Conservation (phyloP, 2,329 filamentous ascomycete species). For the Davidsoniella eucalypti region DNA sequence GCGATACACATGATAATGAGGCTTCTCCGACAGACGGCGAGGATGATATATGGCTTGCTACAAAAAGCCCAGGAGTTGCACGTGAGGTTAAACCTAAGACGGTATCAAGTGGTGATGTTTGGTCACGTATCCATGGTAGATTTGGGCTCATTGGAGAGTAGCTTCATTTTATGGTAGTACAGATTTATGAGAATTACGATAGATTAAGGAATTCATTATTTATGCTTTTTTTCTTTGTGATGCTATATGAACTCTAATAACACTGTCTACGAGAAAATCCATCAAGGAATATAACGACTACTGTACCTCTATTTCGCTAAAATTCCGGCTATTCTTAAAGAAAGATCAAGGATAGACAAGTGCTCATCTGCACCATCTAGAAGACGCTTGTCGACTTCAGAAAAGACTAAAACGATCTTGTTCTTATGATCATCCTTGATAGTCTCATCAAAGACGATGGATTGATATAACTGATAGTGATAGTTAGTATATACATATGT, state of each 20-base stretch:
- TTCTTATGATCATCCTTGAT: constrained; percentile 79
- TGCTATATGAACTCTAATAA: background rate
- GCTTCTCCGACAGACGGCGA: background rate
- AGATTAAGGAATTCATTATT: background rate
- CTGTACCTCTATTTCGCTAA: constrained; percentile 28
- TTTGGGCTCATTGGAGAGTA: constrained; percentile 33
- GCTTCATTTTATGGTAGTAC: background rate
- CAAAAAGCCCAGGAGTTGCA: constrained; percentile 11
- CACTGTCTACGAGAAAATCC: constrained; percentile 1
- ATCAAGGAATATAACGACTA: background rate
- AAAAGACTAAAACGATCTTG: constrained; percentile 75
- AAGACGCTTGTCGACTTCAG: constrained; percentile 82
- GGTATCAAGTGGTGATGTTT: constrained; percentile 25
- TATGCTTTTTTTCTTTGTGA: background rate
- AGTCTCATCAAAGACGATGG: constrained; percentile 66
- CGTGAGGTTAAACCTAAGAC: constrained; percentile 13
- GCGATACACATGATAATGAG: constrained; percentile 10
- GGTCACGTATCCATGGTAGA: constrained; percentile 35
- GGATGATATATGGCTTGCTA: constrained; percentile 13
- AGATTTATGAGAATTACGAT: background rate
- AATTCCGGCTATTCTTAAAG: constrained; percentile 63
- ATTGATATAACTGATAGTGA: constrained; percentile 52
- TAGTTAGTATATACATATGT: constrained; percentile 14
- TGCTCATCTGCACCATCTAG: constrained; percentile 95
- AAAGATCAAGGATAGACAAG: constrained; percentile 71